Evolutionary conservation across 1,284 basidiomycete genomes (phyloP), one percentile per base, ranked within the genome.

Genomic region (Apiotrichum domesticum): DNA sequence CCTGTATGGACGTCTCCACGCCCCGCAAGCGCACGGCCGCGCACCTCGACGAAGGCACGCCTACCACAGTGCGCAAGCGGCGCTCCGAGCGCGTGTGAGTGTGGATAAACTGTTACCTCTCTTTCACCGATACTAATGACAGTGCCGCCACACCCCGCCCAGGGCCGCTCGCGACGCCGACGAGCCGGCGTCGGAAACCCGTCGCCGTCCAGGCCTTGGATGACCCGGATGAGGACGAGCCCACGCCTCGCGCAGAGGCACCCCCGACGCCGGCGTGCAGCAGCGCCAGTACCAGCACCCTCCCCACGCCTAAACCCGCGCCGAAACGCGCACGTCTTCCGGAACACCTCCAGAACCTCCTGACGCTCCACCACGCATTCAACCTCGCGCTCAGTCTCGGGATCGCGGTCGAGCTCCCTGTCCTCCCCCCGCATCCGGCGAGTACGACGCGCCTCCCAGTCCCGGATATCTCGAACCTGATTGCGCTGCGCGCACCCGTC

Each of bases 321-420:
- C 11, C 32, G 40, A 39, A 50, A 33, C 53, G 29, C 46, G 8
- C 37, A 39, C 8, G 10, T 15, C 69, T 77, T 2, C 77, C 77
- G 6, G 57, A 63, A 1, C 72, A 75, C 54, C 67, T 77, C 7
- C 65, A 73, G 46, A 71, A 67, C 10, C 66, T 78, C 6, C 58
- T 77, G 10, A 60, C 64, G 5, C 64, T 77, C 0, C 75, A 77
- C 57, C 63, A 66, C 13, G 70, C 75, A 3, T 72, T 77, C 63
- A 74, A 74, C 53, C 66, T 77, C 34, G 72, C 74, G 3, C 63
- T 78, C 13, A 70, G 73, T 2, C 63, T 76, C 3, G 71, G 76
- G 53, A 66, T 78, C 48, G 77, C 77, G 3, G 69, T 70, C 2
- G 66, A 76, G 45, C 75, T 75, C 0, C 77, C 77, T 0, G 66